Evolutionary conservation across 495 filamentous ascomycete genomes (phyloP), one percentile per base, ranked within the genome.

Genomic region (Penicillium diatomitis): DNA sequence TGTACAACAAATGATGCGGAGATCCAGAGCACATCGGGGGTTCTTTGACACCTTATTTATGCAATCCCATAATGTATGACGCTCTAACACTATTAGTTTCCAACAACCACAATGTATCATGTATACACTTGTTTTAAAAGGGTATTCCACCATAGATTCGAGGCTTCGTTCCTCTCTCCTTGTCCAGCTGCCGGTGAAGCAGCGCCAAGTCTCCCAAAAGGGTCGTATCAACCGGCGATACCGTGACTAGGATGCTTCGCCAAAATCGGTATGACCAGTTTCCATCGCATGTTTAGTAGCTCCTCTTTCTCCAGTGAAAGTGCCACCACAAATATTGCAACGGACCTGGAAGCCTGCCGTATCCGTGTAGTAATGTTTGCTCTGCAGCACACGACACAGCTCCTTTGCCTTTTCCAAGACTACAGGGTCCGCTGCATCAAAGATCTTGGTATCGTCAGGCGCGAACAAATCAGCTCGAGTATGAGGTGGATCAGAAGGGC

Each of bases 291-390:
- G 87, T 53, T 81, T 67, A 0, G 75, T 72, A 0, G 86, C 87
- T 33, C 75, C 81, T 39, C 73, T 79, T 66, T 95, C 81, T 0
- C 92, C 92, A 42, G 83, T 80, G 7, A 88, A 82, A 8, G 79
- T 75, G 66, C 78, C 80, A 0, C 81, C 74, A 59, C 90, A 94
- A 8, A 72, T 62, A 51, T 88, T 90, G 61, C 92, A 98, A 49
- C 75, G 82, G 44, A 96, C 77, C n/a, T 76, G 72, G 63, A 97
- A 94, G 2, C 78, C 81, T 8, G 85, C 80, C 3, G 89, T 95
- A 62, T 96, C 88, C 0, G 92, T 98, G 50, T 81, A 98, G 56
- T 98, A 98, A 56, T 94, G 84, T 54, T 77, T 80, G 48, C 75
- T 64, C 41, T 83, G 75, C 50, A 88, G 72, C 5, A 89, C 69